Percentiles rank a stretch among this genome's conserved stretches.
These are phyloP conservation scores for Crithidia brevicula DNA, from an alignment of 208 protist species.

Conservation along the genomic window DNA sequence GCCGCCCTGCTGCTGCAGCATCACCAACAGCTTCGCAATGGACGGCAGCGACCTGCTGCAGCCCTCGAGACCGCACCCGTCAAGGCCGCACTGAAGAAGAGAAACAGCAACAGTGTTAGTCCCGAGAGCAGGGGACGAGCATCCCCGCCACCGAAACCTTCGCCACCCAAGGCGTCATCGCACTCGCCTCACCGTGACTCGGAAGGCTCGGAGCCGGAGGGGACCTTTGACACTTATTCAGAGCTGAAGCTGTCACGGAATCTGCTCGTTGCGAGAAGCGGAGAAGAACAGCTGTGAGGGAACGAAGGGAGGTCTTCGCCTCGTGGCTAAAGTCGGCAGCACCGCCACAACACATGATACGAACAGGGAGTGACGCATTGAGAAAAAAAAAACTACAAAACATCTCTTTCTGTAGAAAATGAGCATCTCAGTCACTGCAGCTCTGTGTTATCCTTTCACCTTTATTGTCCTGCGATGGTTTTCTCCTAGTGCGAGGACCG, in stretches of 20 bases:
- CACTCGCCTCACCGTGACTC: not conserved
- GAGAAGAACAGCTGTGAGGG: not conserved
- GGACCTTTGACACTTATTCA: constrained; percentile 58
- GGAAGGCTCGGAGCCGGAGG: constrained; percentile 1
- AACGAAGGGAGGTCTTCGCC: not conserved
- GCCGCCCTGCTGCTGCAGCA: constrained; percentile 17
- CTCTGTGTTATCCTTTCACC: too few species aligned
- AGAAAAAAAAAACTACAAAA: too few species aligned
- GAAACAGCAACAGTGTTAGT: not conserved
- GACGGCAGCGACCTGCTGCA: not conserved
- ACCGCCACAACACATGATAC: too few species aligned
- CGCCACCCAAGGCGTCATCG: not conserved
- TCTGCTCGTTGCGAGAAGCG: not conserved
- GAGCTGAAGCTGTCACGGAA: constrained; percentile 30
- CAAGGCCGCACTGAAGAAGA: not conserved
- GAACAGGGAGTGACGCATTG: too few species aligned
- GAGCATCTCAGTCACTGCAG: too few species aligned
- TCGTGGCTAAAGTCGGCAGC: too few species aligned
- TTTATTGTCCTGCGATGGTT: too few species aligned
- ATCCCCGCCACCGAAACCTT: not conserved
- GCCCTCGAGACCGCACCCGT: not conserved
- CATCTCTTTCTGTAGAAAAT: too few species aligned
- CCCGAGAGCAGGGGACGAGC: too few species aligned
- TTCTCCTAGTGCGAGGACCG: too few species aligned
- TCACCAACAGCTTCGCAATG: constrained; percentile 9